These are phyloP conservation scores for Jackrogersella multiformis DNA, from an alignment of 495 filamentous ascomycete species.

Conservation along the genomic window DNA sequence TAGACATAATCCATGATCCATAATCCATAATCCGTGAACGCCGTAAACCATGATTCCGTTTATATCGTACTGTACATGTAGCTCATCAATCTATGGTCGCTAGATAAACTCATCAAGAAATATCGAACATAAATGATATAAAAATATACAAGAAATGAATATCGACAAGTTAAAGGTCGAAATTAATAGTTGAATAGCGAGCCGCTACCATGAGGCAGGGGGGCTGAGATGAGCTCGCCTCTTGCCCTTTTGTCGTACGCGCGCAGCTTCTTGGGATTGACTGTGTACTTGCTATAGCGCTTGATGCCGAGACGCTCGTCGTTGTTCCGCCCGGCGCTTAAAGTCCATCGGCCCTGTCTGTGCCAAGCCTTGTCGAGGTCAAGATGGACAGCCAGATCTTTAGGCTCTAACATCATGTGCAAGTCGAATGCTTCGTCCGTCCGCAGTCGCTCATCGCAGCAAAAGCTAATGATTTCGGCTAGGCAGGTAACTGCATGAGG, in stretches of 20 bases:
- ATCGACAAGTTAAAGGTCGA: conserved; percentile 14
- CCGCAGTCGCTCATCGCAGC: conserved; percentile 74
- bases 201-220: conserved; percentile 35
- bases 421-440: conserved; percentile 69
- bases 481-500: conserved; percentile 76
- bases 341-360: conserved; percentile 50
- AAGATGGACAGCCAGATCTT: conserved; percentile 47
- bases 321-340: conserved; percentile 44
- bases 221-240: conserved; percentile 40
- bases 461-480: conserved; percentile 78
- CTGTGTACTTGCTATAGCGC: conserved; percentile 53
- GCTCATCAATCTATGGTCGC: conserved; percentile 23
- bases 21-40: conserved; percentile 34
- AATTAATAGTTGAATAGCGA: conserved; percentile 33
- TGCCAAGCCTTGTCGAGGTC: conserved; percentile 47
- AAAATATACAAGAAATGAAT: conserved; percentile 15
- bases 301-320: conserved; percentile 50
- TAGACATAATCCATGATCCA: conserved; percentile 23
- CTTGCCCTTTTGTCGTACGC: conserved; percentile 34
- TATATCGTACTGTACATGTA: conserved; percentile 20
- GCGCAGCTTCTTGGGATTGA: conserved; percentile 42
- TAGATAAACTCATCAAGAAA: conserved; percentile 3
- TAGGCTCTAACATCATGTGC: conserved; percentile 35
- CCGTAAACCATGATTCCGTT: conserved; percentile 26
- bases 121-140: not conserved